phyloP scores from a whole-genome alignment of 106 monocot genomes.

The Iris macrosiphon region DNA sequence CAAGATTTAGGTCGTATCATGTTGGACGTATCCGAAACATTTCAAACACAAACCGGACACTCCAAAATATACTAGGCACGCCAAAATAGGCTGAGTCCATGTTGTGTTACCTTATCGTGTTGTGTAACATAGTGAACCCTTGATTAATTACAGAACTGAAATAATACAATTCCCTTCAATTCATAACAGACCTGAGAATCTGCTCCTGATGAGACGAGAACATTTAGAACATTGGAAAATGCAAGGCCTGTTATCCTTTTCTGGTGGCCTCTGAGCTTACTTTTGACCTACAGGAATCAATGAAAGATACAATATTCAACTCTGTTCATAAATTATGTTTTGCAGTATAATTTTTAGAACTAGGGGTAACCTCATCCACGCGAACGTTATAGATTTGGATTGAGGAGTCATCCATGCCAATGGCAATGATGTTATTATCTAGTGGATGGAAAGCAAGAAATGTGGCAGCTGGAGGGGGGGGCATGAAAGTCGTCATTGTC shows the following conservation, averaged over 20 bases:
- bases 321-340: neutral
- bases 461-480: conserved; percentile 66
- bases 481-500: conserved; percentile 69
- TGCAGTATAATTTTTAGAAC: too few species aligned
- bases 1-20: too few species aligned
- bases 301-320: neutral
- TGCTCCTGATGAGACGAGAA: conserved; percentile 69
- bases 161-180: neutral
- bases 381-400: conserved; percentile 69
- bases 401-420: conserved; percentile 75
- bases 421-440: conserved; percentile 63
- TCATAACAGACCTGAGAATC: conserved; percentile 51
- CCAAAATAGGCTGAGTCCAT: too few species aligned
- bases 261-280: conserved; percentile 55
- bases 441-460: conserved; percentile 69
- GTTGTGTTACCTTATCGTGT: too few species aligned
- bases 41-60: too few species aligned
- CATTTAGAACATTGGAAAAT: conserved; percentile 46
- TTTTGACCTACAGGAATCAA: conserved; percentile 40
- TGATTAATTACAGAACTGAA: neutral
- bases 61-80: too few species aligned
- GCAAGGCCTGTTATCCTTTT: conserved; percentile 67
- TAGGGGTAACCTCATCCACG: conserved; percentile 38
- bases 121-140: too few species aligned
- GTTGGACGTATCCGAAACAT: too few species aligned